Evolutionary conservation across 352 stramenopile genomes (phyloP).

Genomic region (Elongisporangium undulatum): DNA sequence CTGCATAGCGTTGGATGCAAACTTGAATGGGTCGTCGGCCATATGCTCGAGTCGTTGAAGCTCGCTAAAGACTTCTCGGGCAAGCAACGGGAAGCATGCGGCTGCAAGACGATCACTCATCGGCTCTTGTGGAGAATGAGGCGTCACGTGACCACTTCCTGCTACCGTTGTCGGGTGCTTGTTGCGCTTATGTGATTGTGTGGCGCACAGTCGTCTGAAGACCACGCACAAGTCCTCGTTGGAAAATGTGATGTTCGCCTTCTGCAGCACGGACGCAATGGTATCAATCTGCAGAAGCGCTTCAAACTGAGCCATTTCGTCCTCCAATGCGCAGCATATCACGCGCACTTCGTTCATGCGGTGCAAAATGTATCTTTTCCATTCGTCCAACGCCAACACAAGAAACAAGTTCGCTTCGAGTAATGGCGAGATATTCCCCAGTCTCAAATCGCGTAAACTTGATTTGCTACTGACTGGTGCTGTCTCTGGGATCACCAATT

Average conservation of each 20-base stretch:
- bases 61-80: conserved; percentile 36
- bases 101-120: conserved; percentile 63
- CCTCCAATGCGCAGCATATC: conserved; percentile 48
- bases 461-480: not conserved
- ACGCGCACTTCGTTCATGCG: conserved; percentile 67
- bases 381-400: conserved; percentile 55
- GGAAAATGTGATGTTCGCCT: conserved; percentile 31
- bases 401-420: conserved; percentile 54
- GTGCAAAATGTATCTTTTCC: conserved; percentile 63
- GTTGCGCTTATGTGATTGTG: conserved; percentile 6
- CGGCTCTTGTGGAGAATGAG: conserved; percentile 14
- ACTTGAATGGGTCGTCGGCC: conserved; percentile 28
- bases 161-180: not conserved
- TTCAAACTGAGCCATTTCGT: conserved; percentile 53
- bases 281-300: conserved; percentile 45
- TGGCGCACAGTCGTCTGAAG: conserved; percentile 57
- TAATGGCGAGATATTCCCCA: conserved; percentile 9
- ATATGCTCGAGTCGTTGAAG: conserved; percentile 35
- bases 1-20: conserved; percentile 26
- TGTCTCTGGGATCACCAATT: not conserved
- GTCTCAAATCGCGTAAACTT: not conserved
- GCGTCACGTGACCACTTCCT: not conserved
- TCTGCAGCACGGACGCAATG: conserved; percentile 47
- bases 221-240: conserved; percentile 60
- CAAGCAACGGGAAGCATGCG: conserved; percentile 51